Evolutionary conservation across 306 rosid species (phyloP).

Genomic region (Trifolium pratense): DNA sequence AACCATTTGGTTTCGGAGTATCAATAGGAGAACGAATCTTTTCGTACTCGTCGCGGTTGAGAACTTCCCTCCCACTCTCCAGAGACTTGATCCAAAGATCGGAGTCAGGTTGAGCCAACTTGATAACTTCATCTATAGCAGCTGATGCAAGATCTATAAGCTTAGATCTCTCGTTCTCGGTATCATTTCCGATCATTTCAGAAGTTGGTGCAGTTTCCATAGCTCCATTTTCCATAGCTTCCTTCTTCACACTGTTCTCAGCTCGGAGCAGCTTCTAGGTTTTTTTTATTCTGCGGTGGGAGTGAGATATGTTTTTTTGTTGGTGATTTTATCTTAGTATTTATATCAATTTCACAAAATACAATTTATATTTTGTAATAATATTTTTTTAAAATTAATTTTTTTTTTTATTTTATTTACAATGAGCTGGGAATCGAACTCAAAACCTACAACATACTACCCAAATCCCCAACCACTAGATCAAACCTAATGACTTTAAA

Average conservation of each 20-base stretch:
- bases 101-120: slow-evolving; percentile 63
- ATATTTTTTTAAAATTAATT: too few relatives aligned
- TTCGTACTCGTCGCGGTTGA: slow-evolving; percentile 67
- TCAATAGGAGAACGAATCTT: slow-evolving; percentile 53
- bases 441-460: too few relatives aligned
- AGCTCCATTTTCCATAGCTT: slow-evolving; percentile 63
- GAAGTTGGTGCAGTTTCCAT: slow-evolving; percentile 46
- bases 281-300: too few relatives aligned
- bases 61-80: slow-evolving; percentile 58
- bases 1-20: slow-evolving; percentile 50
- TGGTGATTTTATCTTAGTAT: too few relatives aligned
- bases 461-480: too few relatives aligned
- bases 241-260: slow-evolving; percentile 73
- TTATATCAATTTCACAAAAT: too few relatives aligned
- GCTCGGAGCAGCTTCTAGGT: slow-evolving; percentile 76
- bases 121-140: slow-evolving; percentile 84
- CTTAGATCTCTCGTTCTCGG: slow-evolving; percentile 53
- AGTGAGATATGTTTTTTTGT: too few relatives aligned
- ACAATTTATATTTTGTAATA: too few relatives aligned
- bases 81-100: slow-evolving; percentile 73
- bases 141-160: slow-evolving; percentile 58
- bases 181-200: slow-evolving; percentile 48
- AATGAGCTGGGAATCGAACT: too few relatives aligned
- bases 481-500: too few relatives aligned
- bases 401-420: too few relatives aligned